Evolutionary conservation across 2,329 filamentous ascomycete species (phyloP).

Genomic region (Neofusicoccum ribis): DNA sequence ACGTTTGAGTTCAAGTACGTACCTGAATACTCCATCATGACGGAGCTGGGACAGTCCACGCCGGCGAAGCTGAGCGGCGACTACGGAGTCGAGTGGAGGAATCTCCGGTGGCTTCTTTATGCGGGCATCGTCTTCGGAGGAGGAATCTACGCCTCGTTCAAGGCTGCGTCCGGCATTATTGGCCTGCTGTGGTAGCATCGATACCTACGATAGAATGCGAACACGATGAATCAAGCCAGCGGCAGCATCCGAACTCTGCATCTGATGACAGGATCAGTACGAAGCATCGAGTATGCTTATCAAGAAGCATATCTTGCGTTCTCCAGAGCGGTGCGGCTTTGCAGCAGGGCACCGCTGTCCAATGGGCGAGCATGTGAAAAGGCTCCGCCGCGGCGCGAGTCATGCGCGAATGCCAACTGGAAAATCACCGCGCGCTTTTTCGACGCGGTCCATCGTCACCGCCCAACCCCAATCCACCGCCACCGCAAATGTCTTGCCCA

Average conservation of each 20-base stretch:
- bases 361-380: not conserved
- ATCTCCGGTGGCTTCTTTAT: slow-evolving; percentile 48
- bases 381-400: not conserved
- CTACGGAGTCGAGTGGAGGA: slow-evolving; percentile 48
- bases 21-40: slow-evolving; percentile 55
- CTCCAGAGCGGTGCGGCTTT: not conserved
- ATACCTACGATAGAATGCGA: not conserved
- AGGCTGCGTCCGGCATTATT: slow-evolving; percentile 23
- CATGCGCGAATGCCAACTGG: not conserved
- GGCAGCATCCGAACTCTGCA: not conserved
- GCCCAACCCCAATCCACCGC: not conserved
- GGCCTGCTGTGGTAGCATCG: not conserved
- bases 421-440: slow-evolving; percentile 3
- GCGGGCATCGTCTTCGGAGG: slow-evolving; percentile 34
- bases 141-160: slow-evolving; percentile 29
- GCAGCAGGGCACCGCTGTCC: not conserved
- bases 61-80: slow-evolving; percentile 40
- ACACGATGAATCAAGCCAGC: not conserved
- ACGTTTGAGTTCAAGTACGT: slow-evolving; percentile 72
- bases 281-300: not conserved
- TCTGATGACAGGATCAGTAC: not conserved
- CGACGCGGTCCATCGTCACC: not conserved
- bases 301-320: not conserved
- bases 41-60: slow-evolving; percentile 47
- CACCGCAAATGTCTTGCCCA: slow-evolving; percentile 5